Evolutionary conservation across 2,329 filamentous ascomycete genomes (phyloP).

Genomic region (Aurifilum marmelostoma): DNA sequence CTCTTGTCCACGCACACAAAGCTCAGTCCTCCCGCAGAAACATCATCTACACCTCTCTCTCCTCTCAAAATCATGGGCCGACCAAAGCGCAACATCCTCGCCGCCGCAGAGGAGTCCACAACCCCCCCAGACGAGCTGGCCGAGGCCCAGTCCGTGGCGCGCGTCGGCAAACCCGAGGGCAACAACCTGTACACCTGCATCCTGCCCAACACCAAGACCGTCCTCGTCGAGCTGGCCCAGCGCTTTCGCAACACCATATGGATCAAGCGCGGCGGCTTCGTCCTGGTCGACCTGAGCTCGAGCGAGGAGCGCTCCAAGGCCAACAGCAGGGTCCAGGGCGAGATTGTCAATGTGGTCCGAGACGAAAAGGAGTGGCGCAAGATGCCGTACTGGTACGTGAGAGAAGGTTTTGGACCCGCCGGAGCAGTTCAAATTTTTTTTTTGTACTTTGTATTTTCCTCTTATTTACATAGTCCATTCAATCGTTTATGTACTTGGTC

Average conservation of each 20-base stretch:
- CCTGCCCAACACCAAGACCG: conserved; percentile 65
- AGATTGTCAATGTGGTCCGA: conserved; percentile 90
- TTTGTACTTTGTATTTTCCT: too few species aligned
- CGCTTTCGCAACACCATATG: conserved; percentile 91
- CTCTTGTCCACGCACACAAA: not conserved
- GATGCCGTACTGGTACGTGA: conserved; percentile 76
- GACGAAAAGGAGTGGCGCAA: conserved; percentile 94
- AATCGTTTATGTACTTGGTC: too few species aligned
- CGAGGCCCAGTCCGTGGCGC: conserved; percentile 70
- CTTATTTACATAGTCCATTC: too few species aligned
- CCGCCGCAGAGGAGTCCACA: conserved; percentile 72
- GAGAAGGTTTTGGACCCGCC: not conserved
- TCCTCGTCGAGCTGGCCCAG: conserved; percentile 80
- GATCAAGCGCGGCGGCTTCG: conserved; percentile 87
- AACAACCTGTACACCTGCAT: conserved; percentile 87
- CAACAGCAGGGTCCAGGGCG: conserved; percentile 75
- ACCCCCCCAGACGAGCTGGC: conserved; percentile 63
- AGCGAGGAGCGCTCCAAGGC: conserved; percentile 63
- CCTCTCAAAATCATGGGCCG: conserved; percentile 61
- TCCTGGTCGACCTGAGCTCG: conserved; percentile 73
- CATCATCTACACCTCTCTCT: not conserved
- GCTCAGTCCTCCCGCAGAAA: not conserved
- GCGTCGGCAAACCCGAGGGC: conserved; percentile 79
- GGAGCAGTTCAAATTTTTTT: too few species aligned
- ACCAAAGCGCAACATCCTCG: conserved; percentile 76